Base-by-base conservation (phyloP, 2,329 filamentous ascomycete species). In the Diaporthe helianthi region DNA sequence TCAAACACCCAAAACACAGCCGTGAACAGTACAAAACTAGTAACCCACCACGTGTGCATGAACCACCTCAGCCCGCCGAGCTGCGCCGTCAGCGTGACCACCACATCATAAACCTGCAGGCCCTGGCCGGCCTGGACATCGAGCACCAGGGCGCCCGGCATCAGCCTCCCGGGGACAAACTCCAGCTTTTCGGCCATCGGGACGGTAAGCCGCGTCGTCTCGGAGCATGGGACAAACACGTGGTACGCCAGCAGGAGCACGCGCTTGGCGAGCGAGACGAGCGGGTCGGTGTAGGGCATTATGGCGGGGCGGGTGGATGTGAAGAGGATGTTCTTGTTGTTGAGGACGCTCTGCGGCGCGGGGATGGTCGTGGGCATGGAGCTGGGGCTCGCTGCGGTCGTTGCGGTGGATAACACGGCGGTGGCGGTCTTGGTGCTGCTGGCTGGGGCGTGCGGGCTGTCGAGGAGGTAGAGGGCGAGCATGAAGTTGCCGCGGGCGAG, bases 401-500 rank as follows among this genome's bases (percentile, higher is more conserved):
- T 29, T 26, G 38, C 38, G 4, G 64, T 41, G 5, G 72, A n/a
- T n/a, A n/a, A n/a, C n/a, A n/a, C 33, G 10, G 33, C 10, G 9
- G 12, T 38, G 36, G 36, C 12, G 13, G 36, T 38, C 13, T 38
- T 38, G n/a, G n/a, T n/a, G 36, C 13, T 6, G 36, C 13, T 17
- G 36, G 55, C 26, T 13, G 69, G 60, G 13, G 49, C 63, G 2
- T 64, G 49, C 26, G 33, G 65, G 13, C 80, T 80, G 31, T 84
- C 84, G 61, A 92, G 85, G 64, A 97, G 86, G 71, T 89, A 87
- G 19, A 97, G 82, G 55, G 92, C 90, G 22, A 98, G 83, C 96
- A 99, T 99, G 84, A 98, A 98, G 81, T 98, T 98, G 33, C 96
- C 96, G 17, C 87, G 87, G 2, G 86, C 87, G 26, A 92, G 81